Evolutionary conservation across 495 filamentous ascomycete genomes (phyloP).

Genomic region (Podospora pseudoanserina): DNA sequence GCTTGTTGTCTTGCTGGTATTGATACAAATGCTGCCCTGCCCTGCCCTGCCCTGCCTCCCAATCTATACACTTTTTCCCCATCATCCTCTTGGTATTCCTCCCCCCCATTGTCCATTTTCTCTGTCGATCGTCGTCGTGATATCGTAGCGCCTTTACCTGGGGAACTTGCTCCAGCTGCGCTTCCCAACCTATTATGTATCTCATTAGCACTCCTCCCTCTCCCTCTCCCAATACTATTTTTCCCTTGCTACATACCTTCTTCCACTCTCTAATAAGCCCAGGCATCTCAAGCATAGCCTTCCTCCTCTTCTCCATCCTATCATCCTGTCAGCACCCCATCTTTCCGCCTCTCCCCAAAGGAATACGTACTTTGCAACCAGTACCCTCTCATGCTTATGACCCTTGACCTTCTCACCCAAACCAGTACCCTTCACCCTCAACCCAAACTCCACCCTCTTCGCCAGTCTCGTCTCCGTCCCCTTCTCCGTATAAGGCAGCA

Average conservation of each 20-base stretch:
- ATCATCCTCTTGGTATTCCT: neutral
- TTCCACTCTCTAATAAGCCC: slow-evolving; percentile 88
- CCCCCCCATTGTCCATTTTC: neutral
- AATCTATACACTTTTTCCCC: neutral
- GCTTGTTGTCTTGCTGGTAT: neutral
- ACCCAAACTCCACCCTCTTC: slow-evolving; percentile 65
- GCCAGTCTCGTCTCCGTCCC: slow-evolving; percentile 63
- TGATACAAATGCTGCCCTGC: neutral
- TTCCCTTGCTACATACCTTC: slow-evolving; percentile 56
- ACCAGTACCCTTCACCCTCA: slow-evolving; percentile 85
- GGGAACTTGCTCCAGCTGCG: slow-evolving; percentile 91
- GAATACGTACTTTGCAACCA: slow-evolving; percentile 63
- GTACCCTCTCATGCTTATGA: slow-evolving; percentile 83
- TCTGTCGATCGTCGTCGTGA: neutral
- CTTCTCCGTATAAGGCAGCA: slow-evolving; percentile 77
- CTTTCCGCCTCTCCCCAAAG: slow-evolving; percentile 15
- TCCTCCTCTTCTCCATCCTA: slow-evolving; percentile 79
- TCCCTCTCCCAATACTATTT: neutral
- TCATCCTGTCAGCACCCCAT: slow-evolving; percentile 16
- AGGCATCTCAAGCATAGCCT: slow-evolving; percentile 94
- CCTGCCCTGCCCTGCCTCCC: neutral
- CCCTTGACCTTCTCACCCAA: slow-evolving; percentile 92
- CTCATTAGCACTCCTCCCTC: neutral
- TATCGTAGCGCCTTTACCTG: slow-evolving; percentile 42
- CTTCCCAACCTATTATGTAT: slow-evolving; percentile 63